A percentile compares a stretch with the other conserved stretches of the same genome.
These are phyloP conservation scores for Salix caprea DNA, from an alignment of 345 rosid species.

Conservation along the genomic window DNA sequence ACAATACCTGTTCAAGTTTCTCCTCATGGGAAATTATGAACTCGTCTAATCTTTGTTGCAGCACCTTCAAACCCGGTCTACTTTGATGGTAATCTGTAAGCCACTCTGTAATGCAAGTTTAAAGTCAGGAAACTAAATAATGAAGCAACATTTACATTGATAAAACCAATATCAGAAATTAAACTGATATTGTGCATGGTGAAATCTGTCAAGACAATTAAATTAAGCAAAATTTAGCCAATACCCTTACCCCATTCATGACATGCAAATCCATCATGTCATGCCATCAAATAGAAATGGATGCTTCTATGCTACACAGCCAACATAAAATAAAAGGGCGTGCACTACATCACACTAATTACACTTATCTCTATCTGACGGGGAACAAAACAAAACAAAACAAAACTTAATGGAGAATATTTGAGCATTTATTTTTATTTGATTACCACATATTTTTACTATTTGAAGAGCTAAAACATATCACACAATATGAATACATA, in stretches of 20 bases:
- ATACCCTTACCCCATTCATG: background rate
- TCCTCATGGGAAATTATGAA: constrained; percentile 68
- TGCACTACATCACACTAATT: background rate
- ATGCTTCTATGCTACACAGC: background rate
- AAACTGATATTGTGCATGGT: background rate
- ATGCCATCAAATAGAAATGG: background rate
- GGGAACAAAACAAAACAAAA: background rate
- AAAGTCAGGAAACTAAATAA: constrained; percentile 13
- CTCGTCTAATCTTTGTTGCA: constrained; percentile 78
- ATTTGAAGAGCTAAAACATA: background rate
- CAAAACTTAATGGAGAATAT: background rate
- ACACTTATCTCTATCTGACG: background rate
- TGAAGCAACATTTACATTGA: background rate
- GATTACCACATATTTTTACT: background rate
- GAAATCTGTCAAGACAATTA: background rate
- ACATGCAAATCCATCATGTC: background rate
- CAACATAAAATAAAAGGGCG: background rate
- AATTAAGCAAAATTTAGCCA: background rate
- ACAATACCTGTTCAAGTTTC: constrained; percentile 64
- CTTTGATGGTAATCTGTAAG: constrained; percentile 58
- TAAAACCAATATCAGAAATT: background rate
- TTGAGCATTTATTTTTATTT: background rate
- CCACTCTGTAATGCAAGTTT: constrained; percentile 60
- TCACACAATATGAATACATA: constrained; percentile 22
- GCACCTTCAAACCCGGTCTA: constrained; percentile 68